Evolutionary conservation across 495 filamentous ascomycete genomes (phyloP).

Genomic region (Xylaria curta): DNA sequence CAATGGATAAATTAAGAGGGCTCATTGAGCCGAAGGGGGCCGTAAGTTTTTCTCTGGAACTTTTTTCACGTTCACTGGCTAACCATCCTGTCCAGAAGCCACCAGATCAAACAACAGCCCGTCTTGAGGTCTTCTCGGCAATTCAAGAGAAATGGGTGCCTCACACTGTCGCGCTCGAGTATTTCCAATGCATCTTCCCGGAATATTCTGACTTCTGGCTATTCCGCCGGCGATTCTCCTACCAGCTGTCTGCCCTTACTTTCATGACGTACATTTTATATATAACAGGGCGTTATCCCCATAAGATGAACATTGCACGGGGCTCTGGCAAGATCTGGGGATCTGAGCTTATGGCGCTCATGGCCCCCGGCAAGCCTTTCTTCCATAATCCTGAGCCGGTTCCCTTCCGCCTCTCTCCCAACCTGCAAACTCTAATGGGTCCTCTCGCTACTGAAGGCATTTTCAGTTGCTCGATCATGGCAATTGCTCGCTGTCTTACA

Average conservation of each 20-base stretch:
- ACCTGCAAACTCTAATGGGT: slow-evolving; percentile 93
- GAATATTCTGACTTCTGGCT: slow-evolving; percentile 95
- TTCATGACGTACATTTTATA: slow-evolving; percentile 99
- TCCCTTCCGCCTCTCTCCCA: slow-evolving; percentile 95
- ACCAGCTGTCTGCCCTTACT: slow-evolving; percentile 93
- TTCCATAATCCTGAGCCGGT: slow-evolving; percentile 96
- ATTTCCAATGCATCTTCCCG: slow-evolving; percentile 89
- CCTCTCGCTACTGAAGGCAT: slow-evolving; percentile 95
- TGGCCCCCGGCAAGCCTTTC: slow-evolving; percentile 78
- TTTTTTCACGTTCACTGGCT: slow-evolving; percentile 14
- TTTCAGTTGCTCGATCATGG: slow-evolving; percentile 90
- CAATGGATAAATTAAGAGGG: slow-evolving; percentile 87
- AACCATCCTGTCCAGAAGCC: slow-evolving; percentile 55
- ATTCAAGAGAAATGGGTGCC: slow-evolving; percentile 93
- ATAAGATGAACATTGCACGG: slow-evolving; percentile 91
- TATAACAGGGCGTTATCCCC: slow-evolving; percentile 91
- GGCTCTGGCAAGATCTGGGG: slow-evolving; percentile 94
- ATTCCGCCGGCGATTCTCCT: slow-evolving; percentile 94
- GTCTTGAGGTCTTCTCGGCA: slow-evolving; percentile 84
- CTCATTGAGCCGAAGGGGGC: slow-evolving; percentile 70
- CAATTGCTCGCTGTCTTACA: slow-evolving; percentile 93
- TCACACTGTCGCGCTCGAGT: slow-evolving; percentile 77
- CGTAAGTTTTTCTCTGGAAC: slow-evolving; percentile 49
- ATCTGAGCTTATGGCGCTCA: slow-evolving; percentile 84
- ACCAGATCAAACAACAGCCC: slow-evolving; percentile 69